A percentile compares a stretch with the other conserved stretches of the same genome.
Conservation (phyloP, 768 basidiomycete genomes). For the Xanthoconium stramineum region DNA sequence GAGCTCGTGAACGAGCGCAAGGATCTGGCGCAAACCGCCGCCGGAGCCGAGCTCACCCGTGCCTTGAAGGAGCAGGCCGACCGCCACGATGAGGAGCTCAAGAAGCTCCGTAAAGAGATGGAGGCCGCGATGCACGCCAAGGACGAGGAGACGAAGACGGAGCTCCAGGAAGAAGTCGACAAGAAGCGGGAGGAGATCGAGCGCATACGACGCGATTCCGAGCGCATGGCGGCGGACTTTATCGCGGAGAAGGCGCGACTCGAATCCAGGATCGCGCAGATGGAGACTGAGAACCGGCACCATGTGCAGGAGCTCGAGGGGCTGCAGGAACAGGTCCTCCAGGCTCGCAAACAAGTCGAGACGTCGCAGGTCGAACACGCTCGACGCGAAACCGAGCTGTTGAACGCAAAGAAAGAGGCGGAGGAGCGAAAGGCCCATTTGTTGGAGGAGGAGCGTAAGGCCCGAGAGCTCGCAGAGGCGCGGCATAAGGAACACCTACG, state of each 20-base stretch:
- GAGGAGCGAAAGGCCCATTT: conserved; percentile 28
- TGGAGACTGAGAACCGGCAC: conserved; percentile 26
- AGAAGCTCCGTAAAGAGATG: conserved; percentile 45
- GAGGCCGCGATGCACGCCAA: conserved; percentile 40
- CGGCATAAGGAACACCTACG: conserved; percentile 31
- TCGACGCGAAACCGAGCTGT: conserved; percentile 28
- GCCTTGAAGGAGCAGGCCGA: conserved; percentile 47
- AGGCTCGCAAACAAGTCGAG: conserved; percentile 28
- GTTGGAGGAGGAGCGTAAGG: conserved; percentile 32
- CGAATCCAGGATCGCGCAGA: conserved; percentile 24
- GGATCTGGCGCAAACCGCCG: conserved; percentile 49
- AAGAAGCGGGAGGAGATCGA: conserved; percentile 44
- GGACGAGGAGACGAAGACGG: conserved; percentile 44
- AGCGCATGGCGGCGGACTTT: conserved; percentile 40
- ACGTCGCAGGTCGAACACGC: conserved; percentile 26
- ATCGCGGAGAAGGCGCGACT: conserved; percentile 35
- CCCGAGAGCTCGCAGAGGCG: conserved; percentile 25
- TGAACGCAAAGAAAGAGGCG: conserved; percentile 23
- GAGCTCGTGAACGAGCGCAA: conserved; percentile 52
- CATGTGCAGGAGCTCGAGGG: conserved; percentile 17
- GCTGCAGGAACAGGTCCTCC: conserved; percentile 28
- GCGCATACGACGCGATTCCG: conserved; percentile 38
- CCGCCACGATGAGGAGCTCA: conserved; percentile 47
- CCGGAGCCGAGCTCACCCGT: conserved; percentile 49
- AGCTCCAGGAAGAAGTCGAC: conserved; percentile 43